Evolutionary conservation across 1,284 basidiomycete species (phyloP).

Genomic region (Malassezia dermatis): DNA sequence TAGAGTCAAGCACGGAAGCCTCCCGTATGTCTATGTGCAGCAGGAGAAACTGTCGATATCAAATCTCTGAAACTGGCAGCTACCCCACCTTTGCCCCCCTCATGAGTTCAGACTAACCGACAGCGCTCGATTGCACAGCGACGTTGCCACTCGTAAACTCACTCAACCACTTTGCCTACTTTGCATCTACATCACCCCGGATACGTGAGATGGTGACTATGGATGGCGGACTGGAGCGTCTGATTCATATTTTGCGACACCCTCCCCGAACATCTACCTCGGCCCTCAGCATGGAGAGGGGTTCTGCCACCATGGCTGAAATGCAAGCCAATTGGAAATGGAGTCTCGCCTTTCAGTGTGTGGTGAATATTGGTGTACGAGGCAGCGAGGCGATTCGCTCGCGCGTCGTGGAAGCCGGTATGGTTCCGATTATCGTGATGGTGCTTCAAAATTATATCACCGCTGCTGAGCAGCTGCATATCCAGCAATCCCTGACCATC

Average conservation of each 20-base stretch:
- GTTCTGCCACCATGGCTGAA: conserved; percentile 29
- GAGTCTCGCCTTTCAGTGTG: conserved; percentile 73
- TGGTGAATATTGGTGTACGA: conserved; percentile 92
- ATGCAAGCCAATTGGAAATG: conserved; percentile 47
- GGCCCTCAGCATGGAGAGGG: conserved; percentile 1
- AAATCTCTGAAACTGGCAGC: conserved; percentile 1
- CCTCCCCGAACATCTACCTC: conserved; percentile 3
- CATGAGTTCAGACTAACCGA: neutral
- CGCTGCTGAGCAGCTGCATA: conserved; percentile 46
- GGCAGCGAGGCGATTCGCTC: conserved; percentile 76
- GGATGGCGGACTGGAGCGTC: conserved; percentile 90
- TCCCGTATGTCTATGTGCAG: neutral
- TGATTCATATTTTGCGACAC: conserved; percentile 63
- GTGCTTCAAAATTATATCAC: conserved; percentile 70
- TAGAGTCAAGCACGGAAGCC: conserved; percentile 20
- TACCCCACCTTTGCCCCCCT: neutral
- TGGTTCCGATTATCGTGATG: conserved; percentile 84
- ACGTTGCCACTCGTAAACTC: conserved; percentile 90
- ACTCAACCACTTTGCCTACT: conserved; percentile 87
- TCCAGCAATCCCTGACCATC: neutral
- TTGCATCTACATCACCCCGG: conserved; percentile 90
- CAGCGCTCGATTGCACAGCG: conserved; percentile 85
- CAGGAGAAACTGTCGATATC: conserved; percentile 9
- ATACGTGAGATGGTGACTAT: conserved; percentile 96
- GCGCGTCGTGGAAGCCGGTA: conserved; percentile 88